Base-by-base conservation (phyloP, 306 rosid genomes). In the Begonia peltatifolia region DNA sequence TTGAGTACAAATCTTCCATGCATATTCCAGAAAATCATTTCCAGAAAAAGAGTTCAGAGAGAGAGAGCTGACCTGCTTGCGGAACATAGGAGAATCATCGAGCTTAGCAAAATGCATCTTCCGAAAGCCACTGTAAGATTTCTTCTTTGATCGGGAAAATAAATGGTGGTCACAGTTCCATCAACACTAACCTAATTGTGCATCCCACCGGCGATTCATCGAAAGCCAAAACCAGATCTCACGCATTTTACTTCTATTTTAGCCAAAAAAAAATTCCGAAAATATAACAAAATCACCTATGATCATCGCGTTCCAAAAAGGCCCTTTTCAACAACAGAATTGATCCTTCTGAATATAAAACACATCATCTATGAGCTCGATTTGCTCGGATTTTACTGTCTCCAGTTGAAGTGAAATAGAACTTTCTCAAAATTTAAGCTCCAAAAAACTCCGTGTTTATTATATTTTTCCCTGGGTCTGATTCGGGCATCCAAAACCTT, bases 41-140 rank as follows among this genome's bases (percentile, higher is more conserved):
- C 48, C 48, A 44, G 48, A 44, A n/a, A 6, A 8, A 44, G 10
- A 9, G 57, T 14, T 6, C 2, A 15, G 16, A 53, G 46, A 43
- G 47, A 49, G 43, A 25, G 42, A 60, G 53, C 61, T 55, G 49
- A 90, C 99, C 99, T 92, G 99, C 83, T 92, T 92, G 68, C 99
- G 99, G 80, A 92, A 92, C 99, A 92, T 92, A 47, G 99, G 99
- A 69, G 99, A 92, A 64, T 92, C 99, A 59, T 92, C 99, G 61
- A 92, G 94, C 94, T 92, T 92, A 1, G 96, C 74, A 73, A 86
- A 92, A 73, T 75, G 99, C 99, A 92, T 92, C 65, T 86, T 72
- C 11, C n/a, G 20, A 53, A 58, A 62, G 66, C 38, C 54, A 59
- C 52, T 15, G n/a, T 17, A 38, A 71, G 17, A 35, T 10, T 46